A percentile compares a stretch with the other conserved stretches of the same genome.
Evolutionary conservation across 2,329 filamentous ascomycete genomes (phyloP).

Genomic region (Penicillium sp.): DNA sequence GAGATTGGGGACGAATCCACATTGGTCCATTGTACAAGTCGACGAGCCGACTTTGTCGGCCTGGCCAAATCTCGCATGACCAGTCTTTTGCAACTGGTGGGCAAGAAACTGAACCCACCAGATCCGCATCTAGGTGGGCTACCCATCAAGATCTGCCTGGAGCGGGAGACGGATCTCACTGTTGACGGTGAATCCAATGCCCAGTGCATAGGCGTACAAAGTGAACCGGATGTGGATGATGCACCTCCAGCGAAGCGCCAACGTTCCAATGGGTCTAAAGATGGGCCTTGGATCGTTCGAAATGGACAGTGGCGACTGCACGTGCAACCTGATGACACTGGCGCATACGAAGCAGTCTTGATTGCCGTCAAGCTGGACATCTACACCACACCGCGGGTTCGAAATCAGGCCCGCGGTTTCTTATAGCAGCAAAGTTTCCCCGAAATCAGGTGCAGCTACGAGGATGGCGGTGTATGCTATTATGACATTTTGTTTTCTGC

Average conservation of each 20-base stretch:
- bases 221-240: conserved; percentile 31
- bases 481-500: background rate
- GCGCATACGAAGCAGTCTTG: conserved; percentile 64
- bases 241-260: conserved; percentile 33
- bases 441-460: background rate
- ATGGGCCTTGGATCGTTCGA: conserved; percentile 56
- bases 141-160: conserved; percentile 63
- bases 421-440: conserved; percentile 34
- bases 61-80: conserved; percentile 65
- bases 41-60: conserved; percentile 67
- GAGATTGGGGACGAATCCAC: conserved; percentile 70
- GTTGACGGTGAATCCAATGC: conserved; percentile 37
- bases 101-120: conserved; percentile 70
- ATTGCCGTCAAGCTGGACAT: conserved; percentile 73
- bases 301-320: conserved; percentile 68
- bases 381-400: conserved; percentile 58
- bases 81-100: conserved; percentile 73
- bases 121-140: conserved; percentile 54
- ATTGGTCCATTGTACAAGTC: conserved; percentile 50
- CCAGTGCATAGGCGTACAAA: conserved; percentile 27
- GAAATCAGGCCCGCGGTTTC: conserved; percentile 65
- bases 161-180: conserved; percentile 43
- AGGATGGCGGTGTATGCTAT: background rate
- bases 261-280: conserved; percentile 43
- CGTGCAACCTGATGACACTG: conserved; percentile 52